These are phyloP conservation scores for Xylariaceae sp. DNA, from an alignment of 2,329 filamentous ascomycete species.

Conservation along the genomic window DNA sequence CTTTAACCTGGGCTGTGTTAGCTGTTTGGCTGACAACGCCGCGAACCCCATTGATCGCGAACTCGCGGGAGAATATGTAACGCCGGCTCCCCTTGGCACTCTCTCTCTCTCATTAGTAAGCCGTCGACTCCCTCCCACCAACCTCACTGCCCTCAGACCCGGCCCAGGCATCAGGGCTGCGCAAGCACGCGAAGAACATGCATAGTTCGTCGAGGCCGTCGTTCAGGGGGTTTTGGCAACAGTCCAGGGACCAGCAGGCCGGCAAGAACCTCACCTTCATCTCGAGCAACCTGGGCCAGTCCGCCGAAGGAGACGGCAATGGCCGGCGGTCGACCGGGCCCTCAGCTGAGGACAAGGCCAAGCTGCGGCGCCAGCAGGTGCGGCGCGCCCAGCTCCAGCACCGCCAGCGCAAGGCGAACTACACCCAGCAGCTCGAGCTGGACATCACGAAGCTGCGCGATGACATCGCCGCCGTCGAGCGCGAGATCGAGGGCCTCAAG, in stretches of 20 bases:
- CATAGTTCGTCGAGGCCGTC: conserved; percentile 34
- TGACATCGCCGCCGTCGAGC: conserved; percentile 41
- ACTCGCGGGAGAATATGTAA: no score
- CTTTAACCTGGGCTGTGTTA: no score
- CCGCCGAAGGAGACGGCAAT: not conserved
- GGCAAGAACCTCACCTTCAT: conserved; percentile 37
- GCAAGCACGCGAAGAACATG: not conserved
- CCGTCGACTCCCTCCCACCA: no score
- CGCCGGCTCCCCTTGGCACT: no score
- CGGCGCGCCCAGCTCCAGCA: conserved; percentile 52
- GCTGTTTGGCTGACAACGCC: no score
- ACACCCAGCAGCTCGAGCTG: conserved; percentile 51
- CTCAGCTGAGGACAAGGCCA: conserved; percentile 38
- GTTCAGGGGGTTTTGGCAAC: conserved; percentile 47
- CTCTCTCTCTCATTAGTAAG: no score
- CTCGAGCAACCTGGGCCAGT: conserved; percentile 27
- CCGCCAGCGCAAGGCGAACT: conserved; percentile 53
- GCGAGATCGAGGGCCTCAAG: conserved; percentile 37
- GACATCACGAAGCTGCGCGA: conserved; percentile 47
- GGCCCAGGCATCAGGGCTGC: no score
- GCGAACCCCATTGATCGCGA: no score
- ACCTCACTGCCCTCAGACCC: no score
- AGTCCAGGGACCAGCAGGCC: conserved; percentile 38
- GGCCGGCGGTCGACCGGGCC: not conserved
- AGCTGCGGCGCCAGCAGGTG: conserved; percentile 49